These are phyloP conservation scores for Colletotrichum filicis DNA, from an alignment of 2,329 filamentous ascomycete genomes.

Conservation along the genomic window DNA sequence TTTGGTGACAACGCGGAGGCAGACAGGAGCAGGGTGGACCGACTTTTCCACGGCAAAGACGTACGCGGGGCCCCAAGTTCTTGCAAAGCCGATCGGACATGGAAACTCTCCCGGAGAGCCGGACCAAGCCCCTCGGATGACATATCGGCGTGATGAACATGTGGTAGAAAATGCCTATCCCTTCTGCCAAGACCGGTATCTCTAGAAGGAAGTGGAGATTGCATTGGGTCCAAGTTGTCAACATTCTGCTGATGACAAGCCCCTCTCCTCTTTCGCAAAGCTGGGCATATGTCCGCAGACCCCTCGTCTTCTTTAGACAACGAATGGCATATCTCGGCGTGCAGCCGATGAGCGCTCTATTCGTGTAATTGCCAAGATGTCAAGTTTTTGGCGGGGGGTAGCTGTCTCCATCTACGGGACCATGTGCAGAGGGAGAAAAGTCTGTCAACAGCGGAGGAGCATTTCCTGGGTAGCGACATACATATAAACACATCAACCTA, in stretches of 20 bases:
- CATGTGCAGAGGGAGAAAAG: not conserved
- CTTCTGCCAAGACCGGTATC: conserved; percentile 2
- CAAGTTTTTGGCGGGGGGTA: too few relatives aligned
- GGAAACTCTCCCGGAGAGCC: not conserved
- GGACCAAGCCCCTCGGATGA: conserved; percentile 9
- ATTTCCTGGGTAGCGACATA: too few relatives aligned
- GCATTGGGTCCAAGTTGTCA: not conserved
- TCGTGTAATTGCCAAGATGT: not conserved
- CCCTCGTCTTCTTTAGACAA: not conserved
- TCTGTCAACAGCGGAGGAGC: too few relatives aligned
- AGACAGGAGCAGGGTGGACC: not conserved
- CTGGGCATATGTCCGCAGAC: conserved; percentile 1
- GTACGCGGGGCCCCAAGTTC: not conserved
- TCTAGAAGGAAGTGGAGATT: not conserved
- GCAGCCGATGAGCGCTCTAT: conserved; percentile 15
- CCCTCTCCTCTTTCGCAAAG: not conserved
- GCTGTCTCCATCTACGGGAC: not conserved
- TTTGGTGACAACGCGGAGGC: not conserved
- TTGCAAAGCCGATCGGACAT: not conserved
- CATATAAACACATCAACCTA: not conserved
- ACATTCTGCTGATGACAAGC: not conserved
- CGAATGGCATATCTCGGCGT: not conserved
- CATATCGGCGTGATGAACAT: not conserved
- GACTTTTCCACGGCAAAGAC: conserved; percentile 16
- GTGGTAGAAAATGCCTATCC: conserved; percentile 20